Percentiles rank a stretch among this genome's conserved stretches.
Evolutionary conservation across 345 rosid genomes (phyloP).

Genomic region (Dipteronia sinensis): DNA sequence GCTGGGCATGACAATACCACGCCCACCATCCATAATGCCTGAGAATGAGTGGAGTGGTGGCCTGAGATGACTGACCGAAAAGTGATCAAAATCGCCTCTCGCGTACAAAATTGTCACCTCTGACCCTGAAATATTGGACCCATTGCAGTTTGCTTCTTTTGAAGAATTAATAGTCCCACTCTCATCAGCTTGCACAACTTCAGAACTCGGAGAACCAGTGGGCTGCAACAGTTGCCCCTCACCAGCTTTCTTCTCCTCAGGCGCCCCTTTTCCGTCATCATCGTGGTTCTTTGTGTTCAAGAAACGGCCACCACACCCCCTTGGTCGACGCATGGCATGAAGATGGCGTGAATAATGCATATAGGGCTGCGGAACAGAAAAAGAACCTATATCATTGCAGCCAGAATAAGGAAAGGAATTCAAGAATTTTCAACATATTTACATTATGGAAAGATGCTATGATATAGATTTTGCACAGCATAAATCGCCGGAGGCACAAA

Average conservation of each 20-base stretch:
- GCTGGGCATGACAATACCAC: slow-evolving; percentile 61
- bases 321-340: slow-evolving; percentile 95
- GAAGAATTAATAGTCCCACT: slow-evolving; percentile 64
- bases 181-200: slow-evolving; percentile 75
- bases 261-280: slow-evolving; percentile 31
- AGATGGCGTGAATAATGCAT: slow-evolving; percentile 93
- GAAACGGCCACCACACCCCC: slow-evolving; percentile 98
- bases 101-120: slow-evolving; percentile 83
- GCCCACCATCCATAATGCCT: slow-evolving; percentile 42
- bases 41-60: slow-evolving; percentile 47
- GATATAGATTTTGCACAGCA: slow-evolving; percentile 1
- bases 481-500: background rate
- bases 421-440: slow-evolving; percentile 4
- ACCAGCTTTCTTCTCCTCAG: slow-evolving; percentile 35
- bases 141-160: slow-evolving; percentile 45
- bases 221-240: slow-evolving; percentile 32
- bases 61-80: slow-evolving; percentile 37
- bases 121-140: slow-evolving; percentile 52
- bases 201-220: slow-evolving; percentile 79
- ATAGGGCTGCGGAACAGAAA: slow-evolving; percentile 60
- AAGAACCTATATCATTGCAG: background rate
- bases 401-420: background rate
- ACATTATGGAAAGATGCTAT: background rate
- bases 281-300: slow-evolving; percentile 53
- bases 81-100: slow-evolving; percentile 33